Percentiles rank a stretch among this genome's conserved stretches.
phyloP scores from a whole-genome alignment of 2,329 filamentous ascomycete genomes.

The Fusarium sp. region DNA sequence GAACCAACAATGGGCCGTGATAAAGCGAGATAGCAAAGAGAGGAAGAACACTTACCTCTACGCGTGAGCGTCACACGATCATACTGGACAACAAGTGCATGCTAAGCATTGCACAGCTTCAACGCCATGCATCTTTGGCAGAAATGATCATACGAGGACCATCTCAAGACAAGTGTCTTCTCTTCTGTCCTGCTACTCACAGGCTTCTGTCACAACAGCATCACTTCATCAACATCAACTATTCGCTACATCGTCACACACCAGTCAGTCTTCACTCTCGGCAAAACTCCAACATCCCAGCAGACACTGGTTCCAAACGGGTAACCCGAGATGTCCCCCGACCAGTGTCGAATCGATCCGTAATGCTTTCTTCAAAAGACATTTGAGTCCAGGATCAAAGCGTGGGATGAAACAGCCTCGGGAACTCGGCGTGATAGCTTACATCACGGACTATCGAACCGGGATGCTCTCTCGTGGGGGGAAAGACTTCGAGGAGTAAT shows the following conservation, averaged over 20 bases:
- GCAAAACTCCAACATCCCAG: constrained; percentile 4
- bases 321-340: not conserved
- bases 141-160: not conserved
- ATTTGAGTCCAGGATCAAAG: not conserved
- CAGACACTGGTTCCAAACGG: constrained; percentile 6
- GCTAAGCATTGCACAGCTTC: not conserved
- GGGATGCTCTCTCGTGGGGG: constrained; percentile 33
- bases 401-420: constrained; percentile 30
- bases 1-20: not conserved
- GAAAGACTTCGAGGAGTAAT: constrained; percentile 2
- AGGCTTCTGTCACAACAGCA: constrained; percentile 4
- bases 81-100: not conserved
- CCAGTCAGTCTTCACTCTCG: constrained; percentile 23
- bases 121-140: not conserved
- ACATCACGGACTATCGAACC: constrained; percentile 15
- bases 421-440: constrained; percentile 20
- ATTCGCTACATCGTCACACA: constrained; percentile 26
- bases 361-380: not conserved
- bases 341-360: not conserved
- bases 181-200: constrained; percentile 9
- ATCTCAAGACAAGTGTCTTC: constrained; percentile 1
- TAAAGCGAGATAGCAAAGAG: constrained; percentile 5
- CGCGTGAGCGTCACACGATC: not conserved
- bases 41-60: constrained; percentile 18
- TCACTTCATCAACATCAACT: constrained; percentile 18